phyloP scores from a whole-genome alignment of 2,329 filamentous ascomycete genomes.

The Fusarium solani-melongenae region DNA sequence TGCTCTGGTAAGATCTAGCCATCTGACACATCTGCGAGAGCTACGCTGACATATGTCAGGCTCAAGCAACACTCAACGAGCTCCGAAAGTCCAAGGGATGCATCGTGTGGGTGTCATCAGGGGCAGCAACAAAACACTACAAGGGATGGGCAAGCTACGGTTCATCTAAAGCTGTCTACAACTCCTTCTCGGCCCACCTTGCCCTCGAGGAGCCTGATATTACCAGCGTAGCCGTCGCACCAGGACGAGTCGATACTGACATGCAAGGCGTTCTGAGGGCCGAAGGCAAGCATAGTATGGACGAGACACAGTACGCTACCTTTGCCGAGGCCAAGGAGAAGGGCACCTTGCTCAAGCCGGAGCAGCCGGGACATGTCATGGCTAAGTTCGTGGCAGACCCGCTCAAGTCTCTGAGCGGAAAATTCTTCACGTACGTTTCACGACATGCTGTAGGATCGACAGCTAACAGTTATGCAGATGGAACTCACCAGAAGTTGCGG shows the following conservation, averaged over 20 bases:
- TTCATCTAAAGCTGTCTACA: slow-evolving; percentile 84
- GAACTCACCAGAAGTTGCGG: slow-evolving; percentile 59
- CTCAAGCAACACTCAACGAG: slow-evolving; percentile 75
- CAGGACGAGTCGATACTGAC: slow-evolving; percentile 86
- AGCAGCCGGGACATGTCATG: slow-evolving; percentile 88
- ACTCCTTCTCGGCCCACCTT: slow-evolving; percentile 80
- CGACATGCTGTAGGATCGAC: neutral
- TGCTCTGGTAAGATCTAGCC: slow-evolving; percentile 68
- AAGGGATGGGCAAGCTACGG: slow-evolving; percentile 84
- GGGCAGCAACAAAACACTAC: slow-evolving; percentile 75
- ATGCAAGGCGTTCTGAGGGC: slow-evolving; percentile 90
- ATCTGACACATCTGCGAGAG: neutral
- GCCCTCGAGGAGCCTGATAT: slow-evolving; percentile 81
- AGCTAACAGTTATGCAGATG: slow-evolving; percentile 47
- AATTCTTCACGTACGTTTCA: slow-evolving; percentile 73
- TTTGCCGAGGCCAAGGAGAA: slow-evolving; percentile 78
- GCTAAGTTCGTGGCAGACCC: slow-evolving; percentile 78
- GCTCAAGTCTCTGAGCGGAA: slow-evolving; percentile 76
- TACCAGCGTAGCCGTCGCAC: slow-evolving; percentile 77
- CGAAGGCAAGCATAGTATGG: slow-evolving; percentile 61
- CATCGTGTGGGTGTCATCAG: slow-evolving; percentile 83
- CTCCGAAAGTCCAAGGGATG: slow-evolving; percentile 76
- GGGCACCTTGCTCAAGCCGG: slow-evolving; percentile 80
- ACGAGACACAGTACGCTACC: slow-evolving; percentile 67
- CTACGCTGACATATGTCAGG: slow-evolving; percentile 57